Percentiles rank a stretch among this genome's conserved stretches.
phyloP scores from a whole-genome alignment of 75 land plant species.

The Isoetes taiwanensis region DNA sequence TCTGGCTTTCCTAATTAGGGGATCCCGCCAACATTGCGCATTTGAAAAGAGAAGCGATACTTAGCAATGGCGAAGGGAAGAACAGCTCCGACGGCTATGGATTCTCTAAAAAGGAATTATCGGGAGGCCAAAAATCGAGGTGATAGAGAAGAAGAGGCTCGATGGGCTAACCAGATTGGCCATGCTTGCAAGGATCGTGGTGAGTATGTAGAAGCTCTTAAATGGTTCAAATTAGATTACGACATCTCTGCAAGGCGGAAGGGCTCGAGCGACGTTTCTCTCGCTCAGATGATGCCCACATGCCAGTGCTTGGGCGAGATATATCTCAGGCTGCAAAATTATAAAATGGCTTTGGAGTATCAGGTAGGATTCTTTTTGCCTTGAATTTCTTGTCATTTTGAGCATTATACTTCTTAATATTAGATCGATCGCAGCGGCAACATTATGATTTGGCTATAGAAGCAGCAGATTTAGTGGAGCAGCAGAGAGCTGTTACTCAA shows the following conservation, averaged over 20 bases:
- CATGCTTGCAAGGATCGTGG: constrained; percentile 60
- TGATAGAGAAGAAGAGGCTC: constrained; percentile 74
- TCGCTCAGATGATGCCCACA: constrained; percentile 62
- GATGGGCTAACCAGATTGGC: constrained; percentile 96
- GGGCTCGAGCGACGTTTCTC: constrained; percentile 19
- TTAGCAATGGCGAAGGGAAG: too few species aligned
- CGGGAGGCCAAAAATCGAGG: constrained; percentile 52
- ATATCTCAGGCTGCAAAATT: constrained; percentile 46
- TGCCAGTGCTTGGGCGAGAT: constrained; percentile 95
- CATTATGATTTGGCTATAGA: constrained; percentile 69
- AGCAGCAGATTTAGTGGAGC: constrained; percentile 55
- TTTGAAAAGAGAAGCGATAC: too few species aligned
- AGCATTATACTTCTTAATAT: not conserved
- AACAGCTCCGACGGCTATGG: too few species aligned
- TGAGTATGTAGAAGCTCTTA: constrained; percentile 85
- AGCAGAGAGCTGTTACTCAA: constrained; percentile 91
- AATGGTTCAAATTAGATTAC: constrained; percentile 81
- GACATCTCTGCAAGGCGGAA: constrained; percentile 47
- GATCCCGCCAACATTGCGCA: too few species aligned
- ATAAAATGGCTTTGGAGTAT: constrained; percentile 58
- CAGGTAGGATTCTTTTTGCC: constrained; percentile 35
- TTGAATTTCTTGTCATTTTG: not conserved
- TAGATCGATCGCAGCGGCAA: constrained; percentile 40
- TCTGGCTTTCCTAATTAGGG: too few species aligned
- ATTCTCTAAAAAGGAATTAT: too few species aligned